Evolutionary conservation across 2,329 filamentous ascomycete genomes (phyloP), one percentile per base, ranked within the genome.

Genomic region (Leptographium wingfieldii): DNA sequence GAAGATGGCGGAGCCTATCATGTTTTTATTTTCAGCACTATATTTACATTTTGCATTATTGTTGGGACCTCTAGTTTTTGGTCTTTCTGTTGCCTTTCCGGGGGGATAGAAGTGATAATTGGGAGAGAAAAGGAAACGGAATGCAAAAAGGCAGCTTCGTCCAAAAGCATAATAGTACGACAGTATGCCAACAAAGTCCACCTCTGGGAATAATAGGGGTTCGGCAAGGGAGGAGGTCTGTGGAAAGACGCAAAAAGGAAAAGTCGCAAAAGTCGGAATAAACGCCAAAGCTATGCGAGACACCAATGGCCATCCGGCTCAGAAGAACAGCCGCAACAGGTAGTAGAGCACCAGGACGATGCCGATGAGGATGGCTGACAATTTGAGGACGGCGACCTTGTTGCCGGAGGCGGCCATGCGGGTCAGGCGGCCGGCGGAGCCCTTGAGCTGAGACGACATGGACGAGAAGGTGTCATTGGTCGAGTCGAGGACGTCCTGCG

Each of bases 391-490:
- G 19, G 94, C 92, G 49, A 96, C 82, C 68, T 90, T 92, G 74
- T 96, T 95, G 57, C 94, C 94, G 59, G 86, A 84, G 57, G 86
- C 86, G 54, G 94, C 94, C 91, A 97, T 97, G 63, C 91, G 85
- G 27, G 87, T 90, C 55, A 99, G 75, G 14, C 94, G 83, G 56
- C 81, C 79, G 14, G 91, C 91, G 65, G 88, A 95, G 52, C 91
- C 90, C 71, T 90, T 92, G 62, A 99, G 77, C 64, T 86, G 86
- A 16, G 86, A 86, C 43, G 83, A 81, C 81, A 99, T 91, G 67
- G 85, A 87, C 62, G 90, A 92, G 74, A 99, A 97, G 29, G 91
- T 94, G 66, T 97, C 91, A 71, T 81, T 87, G 87, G 89, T 92
- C 69, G 84, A 85, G 73, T 99, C 90, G 66, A 99, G 88, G 64